A percentile compares a stretch with the other conserved stretches of the same genome.
Conservation (phyloP, 2,329 filamentous ascomycete species). For the Epichloe uncinata region DNA sequence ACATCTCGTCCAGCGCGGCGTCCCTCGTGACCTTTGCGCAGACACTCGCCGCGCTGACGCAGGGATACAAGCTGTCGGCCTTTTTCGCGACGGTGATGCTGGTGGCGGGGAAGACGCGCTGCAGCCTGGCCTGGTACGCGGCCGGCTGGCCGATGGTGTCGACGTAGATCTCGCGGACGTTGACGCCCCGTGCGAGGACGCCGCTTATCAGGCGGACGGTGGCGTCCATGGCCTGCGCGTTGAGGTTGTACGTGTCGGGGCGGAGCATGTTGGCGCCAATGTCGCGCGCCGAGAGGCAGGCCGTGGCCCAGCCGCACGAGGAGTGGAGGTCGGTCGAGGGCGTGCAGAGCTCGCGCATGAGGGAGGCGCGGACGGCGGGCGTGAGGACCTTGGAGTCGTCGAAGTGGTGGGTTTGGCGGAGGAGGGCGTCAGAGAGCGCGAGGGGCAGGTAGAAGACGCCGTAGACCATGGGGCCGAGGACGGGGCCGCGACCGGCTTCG, state of each 20-base stretch:
- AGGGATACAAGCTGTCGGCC: conserved; percentile 84
- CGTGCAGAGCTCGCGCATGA: conserved; percentile 60
- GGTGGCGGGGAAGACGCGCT: conserved; percentile 67
- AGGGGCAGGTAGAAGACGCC: conserved; percentile 64
- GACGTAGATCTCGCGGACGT: conserved; percentile 81
- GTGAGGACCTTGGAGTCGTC: conserved; percentile 92
- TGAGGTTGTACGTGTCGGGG: conserved; percentile 68
- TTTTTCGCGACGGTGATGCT: conserved; percentile 75
- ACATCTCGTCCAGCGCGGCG: conserved; percentile 71
- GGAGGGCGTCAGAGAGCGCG: conserved; percentile 53
- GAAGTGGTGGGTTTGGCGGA: conserved; percentile 71
- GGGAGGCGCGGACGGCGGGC: conserved; percentile 57
- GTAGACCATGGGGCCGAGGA: conserved; percentile 73
- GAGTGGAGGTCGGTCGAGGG: conserved; percentile 32
- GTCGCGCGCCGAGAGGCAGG: conserved; percentile 72
- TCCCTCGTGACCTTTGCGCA: conserved; percentile 95
- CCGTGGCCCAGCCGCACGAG: conserved; percentile 70
- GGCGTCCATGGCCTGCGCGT: conserved; percentile 89
- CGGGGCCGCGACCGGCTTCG: conserved; percentile 85
- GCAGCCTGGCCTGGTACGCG: conserved; percentile 72
- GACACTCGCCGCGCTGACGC: conserved; percentile 84
- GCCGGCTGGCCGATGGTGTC: conserved; percentile 82
- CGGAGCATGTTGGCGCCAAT: conserved; percentile 69
- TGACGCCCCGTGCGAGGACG: conserved; percentile 65
- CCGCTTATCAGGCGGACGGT: conserved; percentile 71